Evolutionary conservation across 306 rosid species (phyloP).

Genomic region (Fragaria ananassa): DNA sequence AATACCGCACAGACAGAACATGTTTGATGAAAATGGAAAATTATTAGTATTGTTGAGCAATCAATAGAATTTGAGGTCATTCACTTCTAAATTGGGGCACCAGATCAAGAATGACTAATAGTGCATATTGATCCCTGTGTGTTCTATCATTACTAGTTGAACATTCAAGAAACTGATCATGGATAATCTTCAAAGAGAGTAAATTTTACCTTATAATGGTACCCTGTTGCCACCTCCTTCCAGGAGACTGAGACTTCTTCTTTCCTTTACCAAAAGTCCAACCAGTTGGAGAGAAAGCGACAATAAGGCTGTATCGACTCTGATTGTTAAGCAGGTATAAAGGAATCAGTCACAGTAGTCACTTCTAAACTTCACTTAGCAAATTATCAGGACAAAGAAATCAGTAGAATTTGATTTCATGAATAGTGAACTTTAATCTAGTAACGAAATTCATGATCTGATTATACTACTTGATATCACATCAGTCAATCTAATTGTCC

Average conservation of each 20-base stretch:
- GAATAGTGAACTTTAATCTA: not conserved
- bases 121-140: not conserved
- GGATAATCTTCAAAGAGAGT: not conserved
- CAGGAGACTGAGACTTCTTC: slow-evolving; percentile 85
- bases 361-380: slow-evolving; percentile 5
- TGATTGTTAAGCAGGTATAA: slow-evolving; percentile 26
- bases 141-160: not conserved
- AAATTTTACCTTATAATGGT: slow-evolving; percentile 75
- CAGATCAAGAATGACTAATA: not conserved
- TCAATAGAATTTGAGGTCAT: not conserved
- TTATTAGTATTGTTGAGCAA: not conserved
- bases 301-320: slow-evolving; percentile 75
- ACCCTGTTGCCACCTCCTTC: slow-evolving; percentile 91
- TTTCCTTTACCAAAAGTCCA: slow-evolving; percentile 92
- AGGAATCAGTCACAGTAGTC: not conserved
- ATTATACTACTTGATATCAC: not conserved
- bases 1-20: not conserved
- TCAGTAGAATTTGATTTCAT: not conserved
- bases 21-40: not conserved
- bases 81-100: not conserved
- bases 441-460: not conserved
- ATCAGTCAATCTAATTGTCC: not conserved
- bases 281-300: slow-evolving; percentile 95
- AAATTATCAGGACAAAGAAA: not conserved
- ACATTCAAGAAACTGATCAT: not conserved